These are phyloP conservation scores for Herpetomonas tarakana DNA, from an alignment of 208 protist genomes.

Conservation along the genomic window DNA sequence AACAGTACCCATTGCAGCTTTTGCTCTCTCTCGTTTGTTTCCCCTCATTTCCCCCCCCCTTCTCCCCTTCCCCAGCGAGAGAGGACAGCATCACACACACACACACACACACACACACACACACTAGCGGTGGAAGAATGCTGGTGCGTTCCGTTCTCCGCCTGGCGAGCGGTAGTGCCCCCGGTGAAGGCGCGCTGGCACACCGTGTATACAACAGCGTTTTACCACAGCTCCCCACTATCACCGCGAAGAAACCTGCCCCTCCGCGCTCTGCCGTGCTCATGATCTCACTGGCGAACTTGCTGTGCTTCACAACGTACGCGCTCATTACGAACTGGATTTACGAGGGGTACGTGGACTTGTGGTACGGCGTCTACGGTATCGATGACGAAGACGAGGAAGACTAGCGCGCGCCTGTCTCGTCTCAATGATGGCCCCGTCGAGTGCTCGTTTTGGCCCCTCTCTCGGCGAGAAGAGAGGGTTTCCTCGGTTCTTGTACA, in stretches of 20 bases:
- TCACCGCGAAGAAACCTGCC: slow-evolving; percentile 7
- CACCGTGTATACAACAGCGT: too few relatives aligned
- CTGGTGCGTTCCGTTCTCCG: too few relatives aligned
- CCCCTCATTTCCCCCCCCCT: slow-evolving; percentile 3
- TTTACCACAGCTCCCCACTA: too few relatives aligned
- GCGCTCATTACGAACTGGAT: slow-evolving; percentile 81
- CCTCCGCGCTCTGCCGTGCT: slow-evolving; percentile 4
- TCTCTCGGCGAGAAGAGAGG: background rate
- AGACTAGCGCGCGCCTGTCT: slow-evolving; percentile 10
- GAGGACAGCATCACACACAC: background rate
- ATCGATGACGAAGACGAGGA: slow-evolving; percentile 63
- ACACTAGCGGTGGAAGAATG: too few relatives aligned
- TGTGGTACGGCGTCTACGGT: slow-evolving; percentile 77
- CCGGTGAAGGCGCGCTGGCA: too few relatives aligned
- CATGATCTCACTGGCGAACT: slow-evolving; percentile 26
- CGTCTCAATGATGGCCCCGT: slow-evolving; percentile 1
- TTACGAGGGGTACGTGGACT: slow-evolving; percentile 71
- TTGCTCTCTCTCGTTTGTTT: background rate
- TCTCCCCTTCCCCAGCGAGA: background rate
- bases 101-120: slow-evolving; percentile 2
- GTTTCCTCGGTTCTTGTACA: background rate
- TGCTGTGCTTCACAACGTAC: slow-evolving; percentile 59
- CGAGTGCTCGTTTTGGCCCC: background rate
- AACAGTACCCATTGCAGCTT: background rate
- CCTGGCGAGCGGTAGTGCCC: too few relatives aligned